A percentile compares a stretch with the other conserved stretches of the same genome.
Evolutionary conservation across 805 yeast species (phyloP).

Genomic region (Starmerella vitae): DNA sequence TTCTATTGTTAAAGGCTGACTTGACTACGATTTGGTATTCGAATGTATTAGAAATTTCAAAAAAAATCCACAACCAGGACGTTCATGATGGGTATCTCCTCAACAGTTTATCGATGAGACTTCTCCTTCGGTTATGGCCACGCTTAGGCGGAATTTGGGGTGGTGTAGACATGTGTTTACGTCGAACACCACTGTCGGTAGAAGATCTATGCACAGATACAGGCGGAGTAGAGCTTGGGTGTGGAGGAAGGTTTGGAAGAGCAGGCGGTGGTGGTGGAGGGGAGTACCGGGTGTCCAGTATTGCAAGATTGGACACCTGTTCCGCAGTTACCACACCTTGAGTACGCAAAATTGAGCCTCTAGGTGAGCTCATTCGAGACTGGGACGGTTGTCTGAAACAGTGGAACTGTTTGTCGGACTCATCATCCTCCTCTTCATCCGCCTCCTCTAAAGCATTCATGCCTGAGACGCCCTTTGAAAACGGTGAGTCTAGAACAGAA

Average conservation of each 20-base stretch:
- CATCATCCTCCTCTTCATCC: conserved; percentile 15
- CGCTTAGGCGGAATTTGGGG: conserved; percentile 1
- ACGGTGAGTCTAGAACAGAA: conserved; percentile 19
- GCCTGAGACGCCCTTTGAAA: conserved; percentile 12
- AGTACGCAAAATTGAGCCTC: neutral
- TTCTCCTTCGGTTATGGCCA: conserved; percentile 17
- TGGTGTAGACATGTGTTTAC: neutral
- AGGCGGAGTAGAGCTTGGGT: too few species aligned
- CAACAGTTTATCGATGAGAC: conserved; percentile 15
- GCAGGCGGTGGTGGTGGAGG: neutral
- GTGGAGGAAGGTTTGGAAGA: too few species aligned
- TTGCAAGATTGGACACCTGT: conserved; percentile 17
- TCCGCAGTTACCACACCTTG: conserved; percentile 2
- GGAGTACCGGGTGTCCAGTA: conserved; percentile 7
- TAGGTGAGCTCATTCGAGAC: neutral
- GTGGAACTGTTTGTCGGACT: conserved; percentile 1
- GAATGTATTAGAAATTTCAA: neutral
- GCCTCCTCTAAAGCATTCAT: conserved; percentile 23
- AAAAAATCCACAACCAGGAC: too few species aligned
- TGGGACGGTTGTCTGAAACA: neutral
- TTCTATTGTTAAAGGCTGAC: neutral
- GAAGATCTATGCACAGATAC: too few species aligned
- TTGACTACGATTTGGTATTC: too few species aligned
- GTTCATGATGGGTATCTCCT: too few species aligned
- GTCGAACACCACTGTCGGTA: too few species aligned